Conservation (phyloP, 768 basidiomycete species). For the Leccinum rimulosum region DNA sequence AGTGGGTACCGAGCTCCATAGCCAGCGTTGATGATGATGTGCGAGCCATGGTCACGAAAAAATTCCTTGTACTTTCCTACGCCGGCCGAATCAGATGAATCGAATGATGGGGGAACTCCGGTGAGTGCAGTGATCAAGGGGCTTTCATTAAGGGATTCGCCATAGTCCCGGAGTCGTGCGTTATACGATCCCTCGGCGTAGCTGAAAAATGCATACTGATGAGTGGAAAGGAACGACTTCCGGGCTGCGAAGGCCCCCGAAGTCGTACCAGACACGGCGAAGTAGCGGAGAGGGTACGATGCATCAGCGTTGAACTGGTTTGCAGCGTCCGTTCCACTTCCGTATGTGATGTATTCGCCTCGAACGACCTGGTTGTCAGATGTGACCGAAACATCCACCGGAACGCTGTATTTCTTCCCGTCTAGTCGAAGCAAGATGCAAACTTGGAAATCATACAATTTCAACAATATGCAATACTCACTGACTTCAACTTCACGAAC, state of each 20-base stretch:
- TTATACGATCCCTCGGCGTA: background rate
- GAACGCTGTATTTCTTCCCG: background rate
- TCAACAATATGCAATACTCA: background rate
- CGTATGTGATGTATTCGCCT: constrained; percentile 4
- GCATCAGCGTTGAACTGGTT: background rate
- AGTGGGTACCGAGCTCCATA: background rate
- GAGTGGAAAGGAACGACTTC: constrained; percentile 1
- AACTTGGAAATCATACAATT: background rate
- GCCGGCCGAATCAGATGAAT: background rate
- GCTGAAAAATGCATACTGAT: constrained; percentile 8
- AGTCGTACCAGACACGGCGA: constrained; percentile 1
- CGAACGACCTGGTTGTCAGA: background rate
- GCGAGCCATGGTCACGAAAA: background rate
- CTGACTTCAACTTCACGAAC: background rate
- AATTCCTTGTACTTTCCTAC: background rate
- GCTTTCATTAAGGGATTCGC: background rate
- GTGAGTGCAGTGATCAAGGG: background rate
- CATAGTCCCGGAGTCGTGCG: constrained; percentile 1
- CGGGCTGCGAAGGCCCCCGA: constrained; percentile 3
- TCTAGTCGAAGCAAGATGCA: background rate
- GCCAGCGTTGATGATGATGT: background rate
- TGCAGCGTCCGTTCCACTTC: background rate
- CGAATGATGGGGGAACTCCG: background rate
- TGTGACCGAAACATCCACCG: constrained; percentile 1
- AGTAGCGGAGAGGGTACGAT: constrained; percentile 2